phyloP scores from a whole-genome alignment of 2,329 filamentous ascomycete genomes.

The Ramularia endophylla region DNA sequence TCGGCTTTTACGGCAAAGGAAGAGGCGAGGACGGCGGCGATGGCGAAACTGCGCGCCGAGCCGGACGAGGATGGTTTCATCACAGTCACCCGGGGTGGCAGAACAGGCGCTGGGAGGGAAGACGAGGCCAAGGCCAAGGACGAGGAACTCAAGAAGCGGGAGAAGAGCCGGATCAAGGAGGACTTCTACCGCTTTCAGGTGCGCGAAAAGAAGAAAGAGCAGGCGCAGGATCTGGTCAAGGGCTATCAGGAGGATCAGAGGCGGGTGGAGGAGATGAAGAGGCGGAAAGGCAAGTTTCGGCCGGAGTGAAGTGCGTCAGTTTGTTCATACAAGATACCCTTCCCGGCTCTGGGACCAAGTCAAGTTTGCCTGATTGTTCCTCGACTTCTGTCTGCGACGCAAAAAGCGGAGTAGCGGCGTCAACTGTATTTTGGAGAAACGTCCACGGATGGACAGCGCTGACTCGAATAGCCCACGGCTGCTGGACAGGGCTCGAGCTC shows the following conservation, averaged over 20 bases:
- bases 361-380: too few relatives aligned
- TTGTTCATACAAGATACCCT: not conserved
- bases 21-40: conserved; percentile 58
- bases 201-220: conserved; percentile 70
- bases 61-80: conserved; percentile 95
- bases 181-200: conserved; percentile 84
- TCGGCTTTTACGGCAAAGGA: conserved; percentile 63
- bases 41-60: conserved; percentile 62
- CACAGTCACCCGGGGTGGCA: conserved; percentile 76
- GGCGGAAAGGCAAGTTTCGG: conserved; percentile 19
- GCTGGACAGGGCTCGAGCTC: too few relatives aligned
- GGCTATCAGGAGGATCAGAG: conserved; percentile 54
- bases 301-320: conserved; percentile 12
- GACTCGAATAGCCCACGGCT: too few relatives aligned
- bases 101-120: conserved; percentile 64
- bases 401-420: too few relatives aligned
- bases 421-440: too few relatives aligned
- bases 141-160: conserved; percentile 56
- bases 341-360: too few relatives aligned
- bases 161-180: conserved; percentile 57
- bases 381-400: too few relatives aligned
- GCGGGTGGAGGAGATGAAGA: conserved; percentile 22
- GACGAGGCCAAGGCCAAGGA: conserved; percentile 56
- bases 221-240: conserved; percentile 62
- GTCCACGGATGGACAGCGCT: too few relatives aligned